A percentile compares a stretch with the other conserved stretches of the same genome.
These are phyloP conservation scores for Lactarius deliciosus DNA, from an alignment of 768 basidiomycete species.

Conservation along the genomic window DNA sequence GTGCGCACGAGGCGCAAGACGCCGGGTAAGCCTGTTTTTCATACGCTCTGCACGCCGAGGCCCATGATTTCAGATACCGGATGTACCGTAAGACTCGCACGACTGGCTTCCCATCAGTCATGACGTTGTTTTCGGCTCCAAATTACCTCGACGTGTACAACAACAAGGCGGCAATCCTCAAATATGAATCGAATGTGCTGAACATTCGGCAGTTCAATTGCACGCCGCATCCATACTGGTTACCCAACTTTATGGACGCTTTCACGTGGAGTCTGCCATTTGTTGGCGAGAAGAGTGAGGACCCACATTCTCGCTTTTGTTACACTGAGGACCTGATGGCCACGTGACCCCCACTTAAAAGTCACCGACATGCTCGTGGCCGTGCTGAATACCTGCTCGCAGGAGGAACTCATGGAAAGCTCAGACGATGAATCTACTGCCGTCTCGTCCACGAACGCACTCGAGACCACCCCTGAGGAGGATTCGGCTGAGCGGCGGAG, in stretches of 20 bases:
- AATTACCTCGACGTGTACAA: constrained; percentile 99
- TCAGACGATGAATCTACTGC: constrained; percentile 51
- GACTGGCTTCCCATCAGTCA: constrained; percentile 97
- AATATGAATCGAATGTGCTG: constrained; percentile 99
- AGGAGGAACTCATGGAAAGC: constrained; percentile 90
- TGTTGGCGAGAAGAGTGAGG: constrained; percentile 92
- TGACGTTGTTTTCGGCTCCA: constrained; percentile 99
- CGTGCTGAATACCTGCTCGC: constrained; percentile 94
- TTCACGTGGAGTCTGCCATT: constrained; percentile 99
- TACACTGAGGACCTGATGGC: constrained; percentile 1
- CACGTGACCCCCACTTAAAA: constrained; percentile 36
- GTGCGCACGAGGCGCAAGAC: constrained; percentile 98
- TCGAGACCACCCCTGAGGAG: constrained; percentile 35
- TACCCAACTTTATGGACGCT: constrained; percentile 97
- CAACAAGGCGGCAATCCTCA: constrained; percentile 98
- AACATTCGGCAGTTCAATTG: constrained; percentile 98
- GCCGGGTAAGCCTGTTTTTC: constrained; percentile 67
- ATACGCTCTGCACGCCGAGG: constrained; percentile 3
- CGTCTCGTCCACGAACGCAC: constrained; percentile 35
- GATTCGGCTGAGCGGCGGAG: constrained; percentile 75
- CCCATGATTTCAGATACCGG: constrained; percentile 61
- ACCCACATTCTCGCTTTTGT: background rate
- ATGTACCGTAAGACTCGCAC: constrained; percentile 99
- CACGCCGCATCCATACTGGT: constrained; percentile 91
- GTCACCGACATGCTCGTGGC: constrained; percentile 99